Percentiles rank a stretch among this genome's conserved stretches.
Evolutionary conservation across 345 rosid species (phyloP).

Genomic region (Linum tenue): DNA sequence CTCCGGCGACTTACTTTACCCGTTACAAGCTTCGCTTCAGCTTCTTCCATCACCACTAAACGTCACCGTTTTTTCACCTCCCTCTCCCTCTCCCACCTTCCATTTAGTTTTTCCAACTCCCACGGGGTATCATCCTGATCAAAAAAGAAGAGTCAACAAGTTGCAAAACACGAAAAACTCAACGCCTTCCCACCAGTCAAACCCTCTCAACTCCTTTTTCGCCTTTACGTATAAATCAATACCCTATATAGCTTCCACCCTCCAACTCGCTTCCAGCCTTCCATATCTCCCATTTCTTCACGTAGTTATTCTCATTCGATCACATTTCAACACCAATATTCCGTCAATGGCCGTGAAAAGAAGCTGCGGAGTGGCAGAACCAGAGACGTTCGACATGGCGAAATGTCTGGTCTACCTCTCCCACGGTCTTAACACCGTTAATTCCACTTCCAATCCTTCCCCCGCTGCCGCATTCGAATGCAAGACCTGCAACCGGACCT

Average conservation of each 20-base stretch:
- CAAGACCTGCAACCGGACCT: slow-evolving; percentile 55
- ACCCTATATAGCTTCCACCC: background rate
- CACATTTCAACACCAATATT: background rate
- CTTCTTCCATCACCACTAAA: no score
- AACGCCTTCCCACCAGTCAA: background rate
- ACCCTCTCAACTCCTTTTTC: background rate
- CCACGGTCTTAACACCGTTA: slow-evolving; percentile 20
- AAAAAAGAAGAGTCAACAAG: background rate
- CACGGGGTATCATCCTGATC: no score
- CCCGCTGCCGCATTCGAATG: slow-evolving; percentile 38
- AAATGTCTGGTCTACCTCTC: slow-evolving; percentile 38
- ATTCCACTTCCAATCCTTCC: slow-evolving; percentile 19
- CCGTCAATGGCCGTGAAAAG: slow-evolving; percentile 33
- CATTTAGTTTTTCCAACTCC: no score
- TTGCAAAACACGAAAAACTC: background rate
- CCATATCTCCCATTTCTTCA: slow-evolving; percentile 3
- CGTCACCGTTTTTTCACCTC: no score
- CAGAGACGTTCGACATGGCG: slow-evolving; percentile 36
- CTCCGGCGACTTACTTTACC: no score
- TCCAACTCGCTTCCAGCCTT: slow-evolving; percentile 1
- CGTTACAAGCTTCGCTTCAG: no score
- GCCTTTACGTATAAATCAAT: background rate
- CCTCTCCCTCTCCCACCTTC: no score
- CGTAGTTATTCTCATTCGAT: background rate
- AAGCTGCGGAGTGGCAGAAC: slow-evolving; percentile 18